phyloP scores from a whole-genome alignment of 2,329 filamentous ascomycete genomes.

The Fusarium musae region DNA sequence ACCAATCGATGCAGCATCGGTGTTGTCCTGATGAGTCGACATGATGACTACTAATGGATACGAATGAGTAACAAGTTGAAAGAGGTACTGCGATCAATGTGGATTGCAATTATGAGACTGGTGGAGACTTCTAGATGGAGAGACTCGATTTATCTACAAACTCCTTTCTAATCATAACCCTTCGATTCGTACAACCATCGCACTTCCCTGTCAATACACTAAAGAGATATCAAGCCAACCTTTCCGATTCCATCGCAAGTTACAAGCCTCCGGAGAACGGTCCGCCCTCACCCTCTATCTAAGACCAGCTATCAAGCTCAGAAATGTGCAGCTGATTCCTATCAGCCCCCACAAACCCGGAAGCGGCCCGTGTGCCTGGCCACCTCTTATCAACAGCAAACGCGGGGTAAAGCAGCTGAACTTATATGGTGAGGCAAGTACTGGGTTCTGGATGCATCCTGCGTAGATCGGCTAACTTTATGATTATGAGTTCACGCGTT shows the following conservation, averaged over 20 bases:
- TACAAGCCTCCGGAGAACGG: background rate
- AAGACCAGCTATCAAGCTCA: background rate
- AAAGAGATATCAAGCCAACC: rapidly evolving
- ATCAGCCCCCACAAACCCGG: background rate
- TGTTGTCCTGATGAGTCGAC: background rate
- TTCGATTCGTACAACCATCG: background rate
- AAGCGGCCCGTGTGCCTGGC: background rate
- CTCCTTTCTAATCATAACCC: background rate
- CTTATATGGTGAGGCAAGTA: background rate
- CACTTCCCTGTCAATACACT: background rate
- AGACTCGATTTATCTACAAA: background rate
- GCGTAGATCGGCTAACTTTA: background rate
- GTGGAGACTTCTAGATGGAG: background rate
- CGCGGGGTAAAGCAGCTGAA: background rate
- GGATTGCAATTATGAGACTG: too few relatives aligned
- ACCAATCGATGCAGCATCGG: background rate
- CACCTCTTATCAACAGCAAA: background rate
- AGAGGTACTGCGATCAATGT: too few relatives aligned
- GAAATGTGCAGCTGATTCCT: background rate
- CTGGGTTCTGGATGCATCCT: rapidly evolving
- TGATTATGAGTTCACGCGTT: background rate
- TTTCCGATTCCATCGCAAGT: background rate
- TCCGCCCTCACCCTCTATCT: background rate
- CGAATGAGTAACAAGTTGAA: background rate
- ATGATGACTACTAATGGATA: background rate